Conservation (phyloP, 352 stramenopile genomes). For the Phytophthora citricola region DNA sequence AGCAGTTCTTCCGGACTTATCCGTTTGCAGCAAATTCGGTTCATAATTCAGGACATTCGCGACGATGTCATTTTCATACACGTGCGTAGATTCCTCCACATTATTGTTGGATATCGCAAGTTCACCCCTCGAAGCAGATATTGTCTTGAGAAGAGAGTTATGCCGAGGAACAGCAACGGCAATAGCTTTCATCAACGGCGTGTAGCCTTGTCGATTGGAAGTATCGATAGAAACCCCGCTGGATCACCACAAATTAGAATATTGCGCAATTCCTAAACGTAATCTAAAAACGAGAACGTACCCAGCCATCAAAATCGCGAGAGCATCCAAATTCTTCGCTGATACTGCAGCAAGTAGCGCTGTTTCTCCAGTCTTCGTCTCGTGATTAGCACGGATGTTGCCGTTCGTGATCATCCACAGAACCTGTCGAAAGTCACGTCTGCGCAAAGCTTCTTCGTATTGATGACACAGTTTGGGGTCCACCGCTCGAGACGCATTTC, state of each 20-base stretch:
- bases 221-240: constrained; percentile 68
- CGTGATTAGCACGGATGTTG: constrained; percentile 52
- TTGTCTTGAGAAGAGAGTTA: neutral
- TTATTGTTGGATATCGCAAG: constrained; percentile 21
- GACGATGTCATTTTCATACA: constrained; percentile 57
- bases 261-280: too few relatives aligned
- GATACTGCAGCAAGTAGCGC: constrained; percentile 64
- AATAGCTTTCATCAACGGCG: constrained; percentile 80
- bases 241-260: neutral
- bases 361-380: constrained; percentile 65
- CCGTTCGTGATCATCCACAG: constrained; percentile 79
- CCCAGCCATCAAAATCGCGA: constrained; percentile 56
- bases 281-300: constrained; percentile 18
- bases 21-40: constrained; percentile 50
- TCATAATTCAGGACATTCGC: constrained; percentile 44
- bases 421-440: constrained; percentile 63
- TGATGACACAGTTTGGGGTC: constrained; percentile 30
- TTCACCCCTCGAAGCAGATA: neutral
- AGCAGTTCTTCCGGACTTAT: constrained; percentile 60
- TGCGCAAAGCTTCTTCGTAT: constrained; percentile 62
- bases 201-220: constrained; percentile 64
- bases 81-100: constrained; percentile 29
- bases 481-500: neutral
- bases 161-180: constrained; percentile 43
- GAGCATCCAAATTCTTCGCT: constrained; percentile 47